Percentiles rank a stretch among this genome's conserved stretches.
Evolutionary conservation across 257 asterid species (phyloP).

Genomic region (Cordia subcordata): DNA sequence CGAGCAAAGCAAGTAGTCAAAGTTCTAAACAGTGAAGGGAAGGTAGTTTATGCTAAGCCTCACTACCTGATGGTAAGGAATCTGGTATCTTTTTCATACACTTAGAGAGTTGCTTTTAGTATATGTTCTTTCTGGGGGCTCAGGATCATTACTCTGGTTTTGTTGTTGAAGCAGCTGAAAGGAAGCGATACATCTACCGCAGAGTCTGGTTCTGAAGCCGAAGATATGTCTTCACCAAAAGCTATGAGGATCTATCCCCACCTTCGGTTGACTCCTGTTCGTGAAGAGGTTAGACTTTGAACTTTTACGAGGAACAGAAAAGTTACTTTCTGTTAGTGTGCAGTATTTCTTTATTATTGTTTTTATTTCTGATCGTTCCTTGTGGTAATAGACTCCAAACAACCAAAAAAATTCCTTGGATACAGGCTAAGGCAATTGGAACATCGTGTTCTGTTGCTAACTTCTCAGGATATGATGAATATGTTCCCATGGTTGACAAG

Average conservation of each 20-base stretch:
- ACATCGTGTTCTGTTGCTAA: slow-evolving; percentile 40
- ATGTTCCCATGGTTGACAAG: slow-evolving; percentile 99
- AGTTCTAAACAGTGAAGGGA: slow-evolving; percentile 91
- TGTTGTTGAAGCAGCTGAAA: slow-evolving; percentile 48
- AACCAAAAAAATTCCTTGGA: background rate
- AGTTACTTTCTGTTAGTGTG: background rate
- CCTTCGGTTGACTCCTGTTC: slow-evolving; percentile 94
- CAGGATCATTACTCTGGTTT: slow-evolving; percentile 11
- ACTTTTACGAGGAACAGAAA: background rate
- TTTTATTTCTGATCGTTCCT: background rate
- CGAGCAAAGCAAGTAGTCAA: slow-evolving; percentile 87
- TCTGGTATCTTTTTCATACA: slow-evolving; percentile 5
- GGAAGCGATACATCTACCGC: slow-evolving; percentile 97
- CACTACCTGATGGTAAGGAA: slow-evolving; percentile 57
- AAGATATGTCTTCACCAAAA: slow-evolving; percentile 94
- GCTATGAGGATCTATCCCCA: slow-evolving; percentile 78
- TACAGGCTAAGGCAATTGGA: slow-evolving; percentile 83
- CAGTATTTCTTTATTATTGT: background rate
- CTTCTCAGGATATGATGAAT: slow-evolving; percentile 83
- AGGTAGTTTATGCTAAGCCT: slow-evolving; percentile 93
- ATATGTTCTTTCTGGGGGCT: slow-evolving; percentile 10
- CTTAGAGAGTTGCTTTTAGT: slow-evolving; percentile 1
- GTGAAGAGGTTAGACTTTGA: slow-evolving; percentile 69
- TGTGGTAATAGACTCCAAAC: too few species aligned
- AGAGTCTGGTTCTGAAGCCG: slow-evolving; percentile 99